Evolutionary conservation across 2,329 filamentous ascomycete species (phyloP), one percentile per base, ranked within the genome.

Genomic region (Botrytis byssoidea): DNA sequence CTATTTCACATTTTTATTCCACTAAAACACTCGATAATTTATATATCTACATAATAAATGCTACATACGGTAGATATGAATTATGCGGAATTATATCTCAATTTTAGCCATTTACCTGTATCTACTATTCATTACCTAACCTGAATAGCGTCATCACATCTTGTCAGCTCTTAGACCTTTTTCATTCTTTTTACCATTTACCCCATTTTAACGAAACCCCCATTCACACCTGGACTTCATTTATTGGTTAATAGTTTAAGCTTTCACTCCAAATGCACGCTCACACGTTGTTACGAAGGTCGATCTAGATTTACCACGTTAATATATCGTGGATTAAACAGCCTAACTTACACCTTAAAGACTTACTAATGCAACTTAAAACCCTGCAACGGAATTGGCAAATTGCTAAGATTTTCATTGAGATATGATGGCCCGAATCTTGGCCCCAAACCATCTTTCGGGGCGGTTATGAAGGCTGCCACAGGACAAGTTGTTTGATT

Each of bases 291-390:
- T 55, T 66, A 40, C 51, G 46, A 65, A 71, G 51, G 59, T 48
- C 14, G 55, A 72, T 68, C 71, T 72, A 68, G 63, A 72, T 72
- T 72, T 59, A 37, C 71, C 71, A 72, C 71, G 71, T 72, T 72
- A 51, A 68, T 29, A 32, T 32, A 57, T 67, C 71, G 71, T 72
- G 51, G 71, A n/a, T 55, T 40, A 60, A 29, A 48, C 46, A 55
- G 57, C n/a, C 51, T 46, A 63, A 63, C 22, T 5, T 29, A 37
- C 65, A 51, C 22, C 37, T n/a, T 67, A 51, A 48, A 25, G 25
- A 22, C 3, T 8, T 51, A 18, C 64, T 51, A 48, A 61, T 63
- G 22, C 32, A 70, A 40, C 44, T 37, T 37, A 48, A 66, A 46
- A 37, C 22, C 37, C 32, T 25, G 44, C 44, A 44, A 44, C 12